Conservation (phyloP, 1,284 basidiomycete genomes). For the Leccinum pachyderme region DNA sequence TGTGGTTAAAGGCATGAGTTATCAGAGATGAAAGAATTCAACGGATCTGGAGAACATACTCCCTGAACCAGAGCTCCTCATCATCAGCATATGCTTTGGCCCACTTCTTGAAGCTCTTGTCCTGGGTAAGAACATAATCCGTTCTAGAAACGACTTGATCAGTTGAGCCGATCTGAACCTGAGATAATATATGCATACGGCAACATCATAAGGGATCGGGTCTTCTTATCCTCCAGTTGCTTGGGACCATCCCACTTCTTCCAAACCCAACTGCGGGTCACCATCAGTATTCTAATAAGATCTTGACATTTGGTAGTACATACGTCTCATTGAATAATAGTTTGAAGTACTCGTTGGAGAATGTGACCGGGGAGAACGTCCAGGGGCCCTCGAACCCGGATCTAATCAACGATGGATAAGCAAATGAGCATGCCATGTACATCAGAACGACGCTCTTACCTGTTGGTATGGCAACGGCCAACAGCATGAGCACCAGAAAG, state of each 20-base stretch:
- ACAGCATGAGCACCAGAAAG: constrained; percentile 94
- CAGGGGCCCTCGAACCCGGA: constrained; percentile 90
- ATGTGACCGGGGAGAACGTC: constrained; percentile 85
- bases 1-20: constrained; percentile 5
- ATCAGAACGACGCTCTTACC: constrained; percentile 39
- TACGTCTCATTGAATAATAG: constrained; percentile 87
- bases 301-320: constrained; percentile 11
- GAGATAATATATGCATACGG: constrained; percentile 52
- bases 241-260: constrained; percentile 90
- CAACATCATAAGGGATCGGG: constrained; percentile 91
- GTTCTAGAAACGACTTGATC: constrained; percentile 45
- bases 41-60: constrained; percentile 38
- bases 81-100: constrained; percentile 83
- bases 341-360: constrained; percentile 91
- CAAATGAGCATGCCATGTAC: neutral
- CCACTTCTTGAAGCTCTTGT: constrained; percentile 87
- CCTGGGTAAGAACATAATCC: constrained; percentile 80
- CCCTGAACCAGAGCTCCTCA: constrained; percentile 85
- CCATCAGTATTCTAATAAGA: neutral
- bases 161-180: neutral
- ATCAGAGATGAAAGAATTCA: neutral
- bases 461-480: constrained; percentile 86
- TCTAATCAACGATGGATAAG: constrained; percentile 36
- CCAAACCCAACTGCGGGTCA: constrained; percentile 63
- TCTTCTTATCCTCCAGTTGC: constrained; percentile 92